Conservation (phyloP, 2,329 filamentous ascomycete species). For the Pseudogymnoascus sp. region DNA sequence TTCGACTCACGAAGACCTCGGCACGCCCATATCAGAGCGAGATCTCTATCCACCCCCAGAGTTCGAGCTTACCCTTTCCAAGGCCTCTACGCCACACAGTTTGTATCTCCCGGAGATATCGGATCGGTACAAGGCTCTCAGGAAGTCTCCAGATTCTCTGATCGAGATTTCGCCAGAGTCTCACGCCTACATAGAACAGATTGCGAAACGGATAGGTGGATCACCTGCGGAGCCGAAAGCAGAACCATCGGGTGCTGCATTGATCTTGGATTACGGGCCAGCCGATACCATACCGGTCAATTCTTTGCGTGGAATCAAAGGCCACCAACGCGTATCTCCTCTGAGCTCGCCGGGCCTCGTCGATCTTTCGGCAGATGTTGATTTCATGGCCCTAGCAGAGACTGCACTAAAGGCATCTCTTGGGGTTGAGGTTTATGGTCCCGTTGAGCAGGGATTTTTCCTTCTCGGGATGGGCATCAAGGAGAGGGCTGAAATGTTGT, state of each 20-base stretch:
- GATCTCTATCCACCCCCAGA: constrained; percentile 53
- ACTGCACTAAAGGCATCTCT: constrained; percentile 65
- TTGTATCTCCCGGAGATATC: constrained; percentile 78
- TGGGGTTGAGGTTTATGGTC: constrained; percentile 85
- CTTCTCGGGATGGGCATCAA: constrained; percentile 73
- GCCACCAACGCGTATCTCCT: constrained; percentile 68
- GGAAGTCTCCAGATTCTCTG: constrained; percentile 56
- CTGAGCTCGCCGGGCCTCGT: constrained; percentile 73
- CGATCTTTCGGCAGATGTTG: constrained; percentile 86
- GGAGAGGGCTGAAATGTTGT: constrained; percentile 63
- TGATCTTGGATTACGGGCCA: constrained; percentile 95
- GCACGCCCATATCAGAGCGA: constrained; percentile 44
- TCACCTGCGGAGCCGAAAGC: constrained; percentile 45
- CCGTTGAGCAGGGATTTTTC: constrained; percentile 77
- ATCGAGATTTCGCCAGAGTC: constrained; percentile 90
- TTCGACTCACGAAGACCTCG: constrained; percentile 44
- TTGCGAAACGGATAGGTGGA: constrained; percentile 78
- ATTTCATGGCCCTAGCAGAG: constrained; percentile 82
- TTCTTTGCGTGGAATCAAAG: constrained; percentile 79
- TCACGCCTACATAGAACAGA: constrained; percentile 68
- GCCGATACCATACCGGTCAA: constrained; percentile 71
- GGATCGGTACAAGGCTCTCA: constrained; percentile 67
- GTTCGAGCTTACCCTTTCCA: constrained; percentile 77
- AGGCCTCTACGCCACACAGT: constrained; percentile 69
- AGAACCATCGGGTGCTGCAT: constrained; percentile 67